Evolutionary conservation across 2,329 filamentous ascomycete species (phyloP).

Genomic region (Fusarium verrucosum): DNA sequence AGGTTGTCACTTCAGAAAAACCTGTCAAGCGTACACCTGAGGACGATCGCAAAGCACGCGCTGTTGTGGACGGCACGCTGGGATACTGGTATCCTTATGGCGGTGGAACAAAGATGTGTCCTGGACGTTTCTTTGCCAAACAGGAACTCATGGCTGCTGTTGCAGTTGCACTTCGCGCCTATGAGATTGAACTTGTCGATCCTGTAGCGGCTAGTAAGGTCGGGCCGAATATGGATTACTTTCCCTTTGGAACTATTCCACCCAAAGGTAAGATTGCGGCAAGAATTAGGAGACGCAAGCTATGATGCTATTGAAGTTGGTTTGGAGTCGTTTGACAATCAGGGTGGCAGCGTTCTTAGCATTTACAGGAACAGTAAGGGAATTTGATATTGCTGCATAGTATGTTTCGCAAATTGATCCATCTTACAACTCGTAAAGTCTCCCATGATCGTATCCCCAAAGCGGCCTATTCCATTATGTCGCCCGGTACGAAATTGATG

Average conservation of each 20-base stretch:
- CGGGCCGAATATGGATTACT: constrained; percentile 35
- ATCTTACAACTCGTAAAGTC: no score
- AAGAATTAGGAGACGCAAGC: constrained; percentile 19
- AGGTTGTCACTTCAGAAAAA: accelerated
- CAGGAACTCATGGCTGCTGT: constrained; percentile 46
- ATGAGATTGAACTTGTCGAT: constrained; percentile 45
- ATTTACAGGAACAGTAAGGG: no score
- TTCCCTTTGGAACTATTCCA: constrained; percentile 39
- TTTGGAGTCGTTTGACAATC: background rate
- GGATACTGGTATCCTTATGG: constrained; percentile 50
- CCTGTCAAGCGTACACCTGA: background rate
- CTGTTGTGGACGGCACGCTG: constrained; percentile 36
- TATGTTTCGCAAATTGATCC: no score
- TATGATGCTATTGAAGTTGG: background rate
- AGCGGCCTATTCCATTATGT: no score
- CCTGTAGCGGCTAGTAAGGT: constrained; percentile 10
- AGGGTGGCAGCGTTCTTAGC: no score
- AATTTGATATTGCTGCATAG: no score
- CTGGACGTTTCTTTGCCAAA: constrained; percentile 51
- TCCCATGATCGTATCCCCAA: no score
- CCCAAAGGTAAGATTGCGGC: constrained; percentile 28
- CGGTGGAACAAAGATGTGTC: constrained; percentile 48
- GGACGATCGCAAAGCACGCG: constrained; percentile 9
- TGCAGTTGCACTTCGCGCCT: constrained; percentile 45
- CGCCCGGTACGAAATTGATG: background rate